Conservation (phyloP, 352 stramenopile genomes). For the Globisporangium recalcitrans region DNA sequence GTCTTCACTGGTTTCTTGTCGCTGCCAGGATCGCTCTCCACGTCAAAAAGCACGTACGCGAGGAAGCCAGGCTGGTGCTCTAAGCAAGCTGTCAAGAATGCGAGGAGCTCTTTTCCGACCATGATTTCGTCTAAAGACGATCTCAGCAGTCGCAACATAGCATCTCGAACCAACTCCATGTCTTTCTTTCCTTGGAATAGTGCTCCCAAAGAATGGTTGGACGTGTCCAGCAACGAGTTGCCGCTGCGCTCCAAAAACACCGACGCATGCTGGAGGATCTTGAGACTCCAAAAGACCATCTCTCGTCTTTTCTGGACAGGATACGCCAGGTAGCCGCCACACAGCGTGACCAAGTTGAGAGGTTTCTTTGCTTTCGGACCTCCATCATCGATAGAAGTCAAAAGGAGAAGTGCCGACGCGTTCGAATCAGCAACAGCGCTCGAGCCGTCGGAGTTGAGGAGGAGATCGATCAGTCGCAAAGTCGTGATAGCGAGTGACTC, state of each 20-base stretch:
- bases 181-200: conserved; percentile 44
- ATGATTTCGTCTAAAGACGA: conserved; percentile 18
- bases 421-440: not conserved
- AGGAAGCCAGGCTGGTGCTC: conserved; percentile 61
- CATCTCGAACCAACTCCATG: conserved; percentile 32
- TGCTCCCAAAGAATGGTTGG: conserved; percentile 43
- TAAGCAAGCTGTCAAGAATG: conserved; percentile 47
- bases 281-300: conserved; percentile 43
- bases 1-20: conserved; percentile 16
- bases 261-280: conserved; percentile 45
- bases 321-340: conserved; percentile 48
- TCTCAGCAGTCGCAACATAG: conserved; percentile 35
- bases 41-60: conserved; percentile 43
- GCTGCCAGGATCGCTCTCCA: conserved; percentile 11
- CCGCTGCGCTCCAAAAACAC: conserved; percentile 13
- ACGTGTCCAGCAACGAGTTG: conserved; percentile 8
- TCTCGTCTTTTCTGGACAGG: conserved; percentile 28
- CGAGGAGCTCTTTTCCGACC: conserved; percentile 40
- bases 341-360: conserved; percentile 53
- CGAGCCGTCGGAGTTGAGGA: conserved; percentile 22
- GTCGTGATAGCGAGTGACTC: conserved; percentile 44
- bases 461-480: conserved; percentile 38
- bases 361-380: conserved; percentile 26
- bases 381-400: conserved; percentile 42
- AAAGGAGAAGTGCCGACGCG: conserved; percentile 23